Evolutionary conservation across 805 yeast species (phyloP).

Genomic region (Yamadazyma tumulicola): DNA sequence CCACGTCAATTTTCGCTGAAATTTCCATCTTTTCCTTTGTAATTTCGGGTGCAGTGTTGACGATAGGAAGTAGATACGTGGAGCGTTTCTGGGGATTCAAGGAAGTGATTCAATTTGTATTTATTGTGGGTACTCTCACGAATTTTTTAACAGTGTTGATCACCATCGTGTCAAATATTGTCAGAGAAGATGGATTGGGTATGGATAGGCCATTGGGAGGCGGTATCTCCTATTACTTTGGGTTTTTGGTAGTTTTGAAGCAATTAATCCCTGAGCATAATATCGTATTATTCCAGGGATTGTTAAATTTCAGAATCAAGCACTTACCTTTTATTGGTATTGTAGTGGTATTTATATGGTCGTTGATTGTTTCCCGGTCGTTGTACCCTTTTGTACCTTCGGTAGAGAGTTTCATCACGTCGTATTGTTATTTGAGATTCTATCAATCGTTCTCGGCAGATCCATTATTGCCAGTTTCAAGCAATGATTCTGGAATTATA

Average conservation of each 20-base stretch:
- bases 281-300: slow-evolving; percentile 44
- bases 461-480: slow-evolving; percentile 48
- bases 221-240: slow-evolving; percentile 49
- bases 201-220: slow-evolving; percentile 49
- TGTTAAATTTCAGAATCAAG: slow-evolving; percentile 51
- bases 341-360: slow-evolving; percentile 32
- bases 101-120: slow-evolving; percentile 49
- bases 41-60: slow-evolving; percentile 34
- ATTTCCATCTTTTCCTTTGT: slow-evolving; percentile 44
- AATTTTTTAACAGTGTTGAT: slow-evolving; percentile 49
- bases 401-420: slow-evolving; percentile 53
- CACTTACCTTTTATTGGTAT: slow-evolving; percentile 53
- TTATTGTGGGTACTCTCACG: slow-evolving; percentile 53
- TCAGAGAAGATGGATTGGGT: slow-evolving; percentile 30
- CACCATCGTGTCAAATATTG: slow-evolving; percentile 35
- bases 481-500: slow-evolving; percentile 25
- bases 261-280: slow-evolving; percentile 59
- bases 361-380: slow-evolving; percentile 26
- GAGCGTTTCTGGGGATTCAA: slow-evolving; percentile 50
- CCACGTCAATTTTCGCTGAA: slow-evolving; percentile 65
- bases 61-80: slow-evolving; percentile 41
- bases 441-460: slow-evolving; percentile 57
- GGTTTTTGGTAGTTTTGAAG: slow-evolving; percentile 54
- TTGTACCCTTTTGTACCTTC: slow-evolving; percentile 56
- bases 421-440: slow-evolving; percentile 80